Percentiles rank a stretch among this genome's conserved stretches.
These are phyloP conservation scores for Wickerhamomyces tratensis DNA, from an alignment of 805 yeast species.

Conservation along the genomic window DNA sequence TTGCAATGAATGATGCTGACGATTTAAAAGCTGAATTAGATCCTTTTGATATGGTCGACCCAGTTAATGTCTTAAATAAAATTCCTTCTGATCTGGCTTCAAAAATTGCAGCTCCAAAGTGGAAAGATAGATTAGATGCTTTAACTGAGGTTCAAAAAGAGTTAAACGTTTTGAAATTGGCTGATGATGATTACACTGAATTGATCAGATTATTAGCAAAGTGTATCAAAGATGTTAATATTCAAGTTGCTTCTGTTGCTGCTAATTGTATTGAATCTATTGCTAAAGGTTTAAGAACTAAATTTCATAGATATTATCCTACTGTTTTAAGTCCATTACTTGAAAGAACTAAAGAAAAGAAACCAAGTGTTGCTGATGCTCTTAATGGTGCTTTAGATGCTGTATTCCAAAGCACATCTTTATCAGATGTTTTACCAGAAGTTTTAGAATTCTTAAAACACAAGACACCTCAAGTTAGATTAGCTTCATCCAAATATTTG, in stretches of 20 bases:
- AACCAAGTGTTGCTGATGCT: constrained; percentile 65
- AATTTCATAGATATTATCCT: constrained; percentile 44
- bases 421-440: constrained; percentile 49
- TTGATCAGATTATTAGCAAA: constrained; percentile 58
- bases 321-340: constrained; percentile 51
- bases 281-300: constrained; percentile 53
- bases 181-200: constrained; percentile 55
- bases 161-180: constrained; percentile 43
- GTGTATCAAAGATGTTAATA: constrained; percentile 79
- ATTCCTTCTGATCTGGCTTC: constrained; percentile 54
- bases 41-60: constrained; percentile 62
- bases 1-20: constrained; percentile 17
- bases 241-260: constrained; percentile 76
- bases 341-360: constrained; percentile 85
- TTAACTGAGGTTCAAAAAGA: constrained; percentile 50
- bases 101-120: constrained; percentile 52
- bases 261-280: constrained; percentile 54
- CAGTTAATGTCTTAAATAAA: constrained; percentile 55
- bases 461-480: constrained; percentile 76
- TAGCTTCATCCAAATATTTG: constrained; percentile 58
- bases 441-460: constrained; percentile 51
- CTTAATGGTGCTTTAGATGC: constrained; percentile 58
- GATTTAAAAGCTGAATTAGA: constrained; percentile 32
- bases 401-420: constrained; percentile 40
- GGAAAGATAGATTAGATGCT: constrained; percentile 90